phyloP scores from a whole-genome alignment of 176 grass and related monocot species.

The Phoenix roebelenii region DNA sequence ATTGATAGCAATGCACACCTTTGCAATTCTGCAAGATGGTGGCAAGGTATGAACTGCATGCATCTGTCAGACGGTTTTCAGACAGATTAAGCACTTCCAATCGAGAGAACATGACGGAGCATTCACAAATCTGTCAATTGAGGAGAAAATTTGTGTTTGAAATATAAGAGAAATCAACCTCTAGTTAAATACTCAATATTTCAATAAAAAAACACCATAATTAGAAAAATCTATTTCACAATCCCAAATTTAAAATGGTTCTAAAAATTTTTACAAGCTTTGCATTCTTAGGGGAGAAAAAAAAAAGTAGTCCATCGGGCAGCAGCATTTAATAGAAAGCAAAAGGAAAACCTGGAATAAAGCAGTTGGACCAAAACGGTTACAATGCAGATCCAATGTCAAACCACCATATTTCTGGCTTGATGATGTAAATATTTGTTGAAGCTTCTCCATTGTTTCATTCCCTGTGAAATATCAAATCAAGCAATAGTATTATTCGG shows the following conservation, averaged over 20 bases:
- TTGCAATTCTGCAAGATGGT: conserved; percentile 83
- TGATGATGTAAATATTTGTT: conserved; percentile 79
- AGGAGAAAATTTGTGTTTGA: background rate
- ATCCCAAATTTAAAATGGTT: no score
- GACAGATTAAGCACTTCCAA: conserved; percentile 94
- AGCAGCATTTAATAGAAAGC: background rate
- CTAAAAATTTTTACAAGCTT: no score
- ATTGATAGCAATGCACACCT: conserved; percentile 32
- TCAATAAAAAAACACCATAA: background rate
- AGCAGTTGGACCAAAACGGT: conserved; percentile 88
- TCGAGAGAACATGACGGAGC: conserved; percentile 55
- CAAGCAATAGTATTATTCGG: background rate
- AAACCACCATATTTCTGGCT: conserved; percentile 89
- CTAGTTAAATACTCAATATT: background rate
- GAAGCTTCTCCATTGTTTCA: conserved; percentile 86
- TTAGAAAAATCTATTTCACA: no score
- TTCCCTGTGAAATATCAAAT: conserved; percentile 48
- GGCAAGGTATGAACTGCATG: conserved; percentile 88
- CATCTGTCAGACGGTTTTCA: conserved; percentile 91
- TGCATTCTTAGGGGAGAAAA: no score
- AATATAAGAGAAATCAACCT: background rate
- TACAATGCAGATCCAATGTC: conserved; percentile 89
- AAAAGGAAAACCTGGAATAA: conserved; percentile 66
- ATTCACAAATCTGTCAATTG: conserved; percentile 71
- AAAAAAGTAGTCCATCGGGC: no score